Evolutionary conservation across 768 basidiomycete species (phyloP).

Genomic region (Crucibulum laeve): DNA sequence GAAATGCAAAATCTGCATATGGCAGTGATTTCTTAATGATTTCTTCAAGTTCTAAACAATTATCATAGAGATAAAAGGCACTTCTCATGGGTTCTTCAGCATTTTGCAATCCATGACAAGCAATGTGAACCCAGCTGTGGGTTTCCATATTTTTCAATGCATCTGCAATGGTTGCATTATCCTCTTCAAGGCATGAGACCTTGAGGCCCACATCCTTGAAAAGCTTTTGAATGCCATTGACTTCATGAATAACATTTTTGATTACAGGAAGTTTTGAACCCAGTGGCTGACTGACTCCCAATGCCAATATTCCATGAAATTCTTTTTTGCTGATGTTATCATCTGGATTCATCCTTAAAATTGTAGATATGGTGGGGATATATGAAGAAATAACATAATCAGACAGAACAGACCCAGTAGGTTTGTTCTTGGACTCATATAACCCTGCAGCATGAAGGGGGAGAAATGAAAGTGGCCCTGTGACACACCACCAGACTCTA

Average conservation of each 20-base stretch:
- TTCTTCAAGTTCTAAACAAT: conserved; percentile 9
- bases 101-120: conserved; percentile 27
- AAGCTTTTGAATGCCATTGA: background rate
- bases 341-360: conserved; percentile 3
- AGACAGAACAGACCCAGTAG: background rate
- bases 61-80: conserved; percentile 14
- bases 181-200: conserved; percentile 13
- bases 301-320: background rate
- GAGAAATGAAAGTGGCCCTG: conserved; percentile 20
- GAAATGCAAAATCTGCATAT: conserved; percentile 24
- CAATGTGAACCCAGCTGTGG: conserved; percentile 22
- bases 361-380: conserved; percentile 7
- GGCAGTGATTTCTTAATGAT: conserved; percentile 7
- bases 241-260: conserved; percentile 6
- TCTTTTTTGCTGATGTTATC: background rate
- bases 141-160: conserved; percentile 10
- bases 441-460: conserved; percentile 29
- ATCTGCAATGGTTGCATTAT: conserved; percentile 7
- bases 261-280: conserved; percentile 1
- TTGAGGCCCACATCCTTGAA: conserved; percentile 3
- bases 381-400: conserved; percentile 16
- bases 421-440: conserved; percentile 6
- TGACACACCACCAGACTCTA: conserved; percentile 27
- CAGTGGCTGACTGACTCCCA: conserved; percentile 5
- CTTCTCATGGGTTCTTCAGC: conserved; percentile 15